phyloP scores from a whole-genome alignment of 1,139 yeast species.

The Zygosaccharomyces sapae region DNA sequence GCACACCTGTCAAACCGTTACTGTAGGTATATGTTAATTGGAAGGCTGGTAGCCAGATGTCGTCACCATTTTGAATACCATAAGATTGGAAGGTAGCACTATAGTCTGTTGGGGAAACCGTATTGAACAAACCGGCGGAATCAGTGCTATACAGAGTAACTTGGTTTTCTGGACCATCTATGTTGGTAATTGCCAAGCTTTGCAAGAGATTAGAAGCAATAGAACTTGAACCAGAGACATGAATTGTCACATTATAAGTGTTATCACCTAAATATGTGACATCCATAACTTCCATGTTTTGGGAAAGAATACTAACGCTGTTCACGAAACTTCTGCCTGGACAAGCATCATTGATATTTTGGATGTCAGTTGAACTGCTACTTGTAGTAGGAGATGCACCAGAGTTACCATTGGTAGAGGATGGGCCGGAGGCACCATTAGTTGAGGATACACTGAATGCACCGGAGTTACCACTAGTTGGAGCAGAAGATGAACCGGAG shows the following conservation, averaged over 20 bases:
- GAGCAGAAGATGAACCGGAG: too few species aligned
- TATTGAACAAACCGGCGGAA: neutral
- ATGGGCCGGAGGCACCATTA: neutral
- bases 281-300: conserved; percentile 20
- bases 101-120: conserved; percentile 28
- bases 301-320: conserved; percentile 19
- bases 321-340: neutral
- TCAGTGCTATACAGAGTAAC: conserved; percentile 29
- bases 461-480: too few species aligned
- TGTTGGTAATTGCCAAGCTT: conserved; percentile 31
- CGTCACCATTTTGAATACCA: conserved; percentile 14
- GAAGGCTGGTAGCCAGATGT: conserved; percentile 28
- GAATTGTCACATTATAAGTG: conserved; percentile 30
- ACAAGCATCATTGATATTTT: neutral
- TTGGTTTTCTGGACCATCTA: conserved; percentile 26
- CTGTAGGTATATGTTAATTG: conserved; percentile 36
- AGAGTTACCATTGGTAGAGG: conserved; percentile 4
- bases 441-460: neutral
- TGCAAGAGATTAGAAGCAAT: conserved; percentile 24
- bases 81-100: conserved; percentile 27
- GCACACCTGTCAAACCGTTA: conserved; percentile 23
- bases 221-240: conserved; percentile 25
- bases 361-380: neutral
- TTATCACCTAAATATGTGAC: conserved; percentile 21
- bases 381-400: conserved; percentile 1